Evolutionary conservation across 2,329 filamentous ascomycete genomes (phyloP), one percentile per base, ranked within the genome.

Genomic region (Hymenoscyphus occultus): DNA sequence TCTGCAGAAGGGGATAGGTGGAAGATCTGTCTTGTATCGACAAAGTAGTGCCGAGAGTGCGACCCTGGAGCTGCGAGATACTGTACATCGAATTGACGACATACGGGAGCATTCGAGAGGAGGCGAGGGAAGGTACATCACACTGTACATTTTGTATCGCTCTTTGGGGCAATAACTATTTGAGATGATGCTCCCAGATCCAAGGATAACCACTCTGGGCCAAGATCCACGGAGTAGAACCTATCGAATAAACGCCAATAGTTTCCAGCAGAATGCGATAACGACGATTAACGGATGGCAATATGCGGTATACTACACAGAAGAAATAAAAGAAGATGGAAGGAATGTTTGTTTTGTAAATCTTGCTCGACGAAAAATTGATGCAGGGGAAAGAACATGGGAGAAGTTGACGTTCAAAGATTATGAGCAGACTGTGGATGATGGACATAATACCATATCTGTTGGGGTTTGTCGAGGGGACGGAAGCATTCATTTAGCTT

Each of bases 391-490:
- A 56, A 54, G 60, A 39, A 39, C 12, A n/a, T 73, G 70, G 69
- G 65, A 69, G 35, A 67, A 35, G 7, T n/a, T 73, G 31, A 65
- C 54, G 5, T 71, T 73, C 35, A 56, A 40, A 10, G 72, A 73
- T 42, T 72, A 71, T 61, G 59, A 67, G 14, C 70, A 73, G 51
- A 61, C 35, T 19, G 62, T 39, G 39, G 72, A 73, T 62, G 71
- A 72, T 68, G 71, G 72, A 5, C 69, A 71, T 56, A 69, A 72
- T 56, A 71, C 66, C 1, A 70, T 72, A 35, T 71, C 68, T 5
- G 65, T 74, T 19, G 71, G 70, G 2, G 59, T 73, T 16, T 71
- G 70, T 65, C 63, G 62, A 19, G 70, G 68, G 3, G 71, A 71
- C 64, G 70, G 69, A 10, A 71, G 66, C 14, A 68, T 74, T 13